These are phyloP conservation scores for Eutrema heterophyllum DNA, from an alignment of 345 rosid genomes.

Conservation along the genomic window DNA sequence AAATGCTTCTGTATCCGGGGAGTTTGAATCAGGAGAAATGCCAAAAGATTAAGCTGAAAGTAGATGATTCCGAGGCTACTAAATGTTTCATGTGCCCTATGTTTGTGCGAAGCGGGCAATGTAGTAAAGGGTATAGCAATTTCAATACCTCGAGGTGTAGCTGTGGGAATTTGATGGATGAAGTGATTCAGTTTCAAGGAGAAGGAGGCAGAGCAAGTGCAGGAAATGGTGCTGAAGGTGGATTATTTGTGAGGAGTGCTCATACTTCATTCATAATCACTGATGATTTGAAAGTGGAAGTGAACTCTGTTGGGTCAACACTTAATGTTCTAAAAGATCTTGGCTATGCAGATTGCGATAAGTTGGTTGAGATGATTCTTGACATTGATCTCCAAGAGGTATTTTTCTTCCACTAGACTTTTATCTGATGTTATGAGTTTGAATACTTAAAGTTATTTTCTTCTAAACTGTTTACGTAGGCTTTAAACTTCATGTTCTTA, in stretches of 20 bases:
- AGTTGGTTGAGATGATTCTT: constrained; percentile 8
- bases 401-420: not conserved
- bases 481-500: not conserved
- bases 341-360: not conserved
- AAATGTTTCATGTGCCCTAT: constrained; percentile 1
- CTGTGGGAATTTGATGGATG: constrained; percentile 6
- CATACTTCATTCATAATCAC: not conserved
- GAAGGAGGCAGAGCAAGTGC: not conserved
- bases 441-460: not conserved
- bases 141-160: not conserved
- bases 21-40: not conserved
- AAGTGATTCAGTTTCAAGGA: not conserved
- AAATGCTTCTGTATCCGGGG: constrained; percentile 9
- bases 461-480: no score
- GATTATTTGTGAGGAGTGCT: not conserved
- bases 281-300: constrained; percentile 8
- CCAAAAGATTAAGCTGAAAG: not conserved
- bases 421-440: not conserved
- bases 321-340: not conserved
- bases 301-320: not conserved
- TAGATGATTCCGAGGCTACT: not conserved
- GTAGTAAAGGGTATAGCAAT: not conserved
- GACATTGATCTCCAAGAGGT: constrained; percentile 6
- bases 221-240: not conserved
- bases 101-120: no score